Percentiles rank a stretch among this genome's conserved stretches.
Conservation (phyloP, 108 stramenopile genomes). For the Cylindrotheca closterium region DNA sequence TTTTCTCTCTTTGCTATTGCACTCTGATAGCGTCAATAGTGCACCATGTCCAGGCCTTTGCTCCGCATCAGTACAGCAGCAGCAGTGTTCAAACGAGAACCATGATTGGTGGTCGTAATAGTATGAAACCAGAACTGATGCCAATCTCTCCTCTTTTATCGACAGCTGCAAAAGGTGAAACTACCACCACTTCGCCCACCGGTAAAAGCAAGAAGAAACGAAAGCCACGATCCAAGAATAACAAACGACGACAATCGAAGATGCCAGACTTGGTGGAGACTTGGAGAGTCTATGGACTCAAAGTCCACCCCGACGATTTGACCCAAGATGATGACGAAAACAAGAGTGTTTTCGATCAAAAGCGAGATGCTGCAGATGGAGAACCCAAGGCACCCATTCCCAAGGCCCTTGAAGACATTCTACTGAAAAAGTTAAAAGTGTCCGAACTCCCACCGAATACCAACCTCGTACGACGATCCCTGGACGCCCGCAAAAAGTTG, state of each 20-base stretch:
- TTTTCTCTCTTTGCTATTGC: too few relatives aligned
- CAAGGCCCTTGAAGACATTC: conserved; percentile 1
- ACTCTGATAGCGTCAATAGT: too few relatives aligned
- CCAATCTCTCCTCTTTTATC: too few relatives aligned
- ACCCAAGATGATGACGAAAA: conserved; percentile 1
- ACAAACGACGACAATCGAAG: neutral
- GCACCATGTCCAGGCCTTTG: too few relatives aligned
- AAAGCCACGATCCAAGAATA: neutral
- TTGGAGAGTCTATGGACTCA: conserved; percentile 73
- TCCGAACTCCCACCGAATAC: conserved; percentile 10
- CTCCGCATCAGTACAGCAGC: too few relatives aligned
- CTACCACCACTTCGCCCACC: too few relatives aligned
- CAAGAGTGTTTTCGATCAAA: neutral
- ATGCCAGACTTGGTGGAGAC: conserved; percentile 26
- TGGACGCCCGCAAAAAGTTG: conserved; percentile 68
- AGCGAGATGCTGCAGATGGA: neutral
- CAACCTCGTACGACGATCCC: conserved; percentile 71
- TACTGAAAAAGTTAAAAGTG: conserved; percentile 2
- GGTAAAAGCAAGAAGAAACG: too few relatives aligned
- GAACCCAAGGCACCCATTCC: neutral
- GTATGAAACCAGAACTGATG: too few relatives aligned
- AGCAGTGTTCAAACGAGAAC: too few relatives aligned
- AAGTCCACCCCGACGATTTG: conserved; percentile 68
- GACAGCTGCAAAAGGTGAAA: too few relatives aligned
- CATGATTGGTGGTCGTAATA: too few relatives aligned